Base-by-base conservation (phyloP, 768 basidiomycete species). In the Pisolithus albus region DNA sequence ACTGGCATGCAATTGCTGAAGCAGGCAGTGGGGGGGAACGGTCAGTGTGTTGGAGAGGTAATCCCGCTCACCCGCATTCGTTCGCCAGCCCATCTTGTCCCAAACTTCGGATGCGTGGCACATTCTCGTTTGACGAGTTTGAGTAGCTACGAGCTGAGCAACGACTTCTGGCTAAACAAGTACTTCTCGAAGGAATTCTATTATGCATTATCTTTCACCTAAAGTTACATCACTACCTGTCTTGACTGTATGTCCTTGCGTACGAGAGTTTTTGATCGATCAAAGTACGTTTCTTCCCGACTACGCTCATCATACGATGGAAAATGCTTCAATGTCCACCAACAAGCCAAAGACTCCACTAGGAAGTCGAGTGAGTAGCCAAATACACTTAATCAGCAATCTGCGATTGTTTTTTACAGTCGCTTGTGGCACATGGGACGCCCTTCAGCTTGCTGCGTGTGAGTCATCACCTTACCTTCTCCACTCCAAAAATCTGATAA, bases 101-200 rank as follows among this genome's bases (percentile, higher is more conserved):
- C 68, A 1, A 54, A 56, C 9, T 63, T 69, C 42, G 63, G 68
- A 3, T 45, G 40, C 3, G 55, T 50, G 18, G 66, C 66, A 4
- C 56, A 65, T 47, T 32, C 42, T 5, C 38, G 54, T 7, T 54
- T 71, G 13, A 63, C 59, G 1, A 50, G 46, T 7, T 38, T 48
- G 41, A 69, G 56, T 37, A 63, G 62, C 24, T 18, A 59, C 6
- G 52, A 60, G 16, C 61, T 53, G 26, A 49, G 53, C 46, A 42
- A 52, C 0, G 60, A 65, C 8, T 66, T 63, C 39, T 63, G 57
- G 19, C 49, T 71, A 48, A 68, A 71, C 47, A 63, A 62, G 45
- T 70, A 67, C 48, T 66, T 61, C 30, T 53, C 58, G 24, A 71
- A 71, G 51, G 66, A 71, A 26, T 40, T 59, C 9, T 60, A 57